Evolutionary conservation across 441 rosid species (phyloP).

Genomic region (Sinapis alba): DNA sequence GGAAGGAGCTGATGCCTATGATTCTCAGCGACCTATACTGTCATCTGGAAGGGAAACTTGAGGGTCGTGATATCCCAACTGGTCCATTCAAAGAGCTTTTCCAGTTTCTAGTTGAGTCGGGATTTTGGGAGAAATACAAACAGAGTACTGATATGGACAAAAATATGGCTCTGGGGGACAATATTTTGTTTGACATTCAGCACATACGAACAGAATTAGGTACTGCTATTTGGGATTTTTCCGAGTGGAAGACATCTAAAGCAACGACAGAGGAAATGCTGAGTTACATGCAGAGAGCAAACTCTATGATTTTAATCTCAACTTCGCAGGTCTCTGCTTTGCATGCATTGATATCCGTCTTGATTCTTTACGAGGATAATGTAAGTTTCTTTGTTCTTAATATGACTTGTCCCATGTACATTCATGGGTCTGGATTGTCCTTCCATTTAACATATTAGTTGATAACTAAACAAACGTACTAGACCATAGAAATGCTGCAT

Average conservation of each 20-base stretch:
- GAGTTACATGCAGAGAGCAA: slow-evolving; percentile 64
- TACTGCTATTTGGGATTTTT: slow-evolving; percentile 73
- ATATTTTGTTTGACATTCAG: slow-evolving; percentile 54
- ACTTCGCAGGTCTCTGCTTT: slow-evolving; percentile 67
- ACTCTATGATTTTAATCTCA: slow-evolving; percentile 67
- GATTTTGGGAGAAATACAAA: slow-evolving; percentile 57
- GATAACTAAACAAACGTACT: slow-evolving; percentile 5
- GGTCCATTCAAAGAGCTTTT: slow-evolving; percentile 93
- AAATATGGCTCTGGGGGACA: slow-evolving; percentile 40
- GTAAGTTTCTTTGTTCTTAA: slow-evolving; percentile 54
- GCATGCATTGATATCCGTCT: slow-evolving; percentile 62
- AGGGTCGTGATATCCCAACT: slow-evolving; percentile 77
- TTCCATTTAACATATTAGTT: slow-evolving; percentile 12
- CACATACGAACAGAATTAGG: slow-evolving; percentile 59
- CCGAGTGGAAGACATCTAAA: slow-evolving; percentile 77
- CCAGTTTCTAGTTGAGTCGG: slow-evolving; percentile 64
- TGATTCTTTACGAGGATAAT: slow-evolving; percentile 53
- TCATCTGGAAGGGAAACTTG: slow-evolving; percentile 89
- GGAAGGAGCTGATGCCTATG: slow-evolving; percentile 62
- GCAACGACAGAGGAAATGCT: slow-evolving; percentile 65
- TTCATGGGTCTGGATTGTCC: slow-evolving; percentile 6
- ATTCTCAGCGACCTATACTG: slow-evolving; percentile 78
- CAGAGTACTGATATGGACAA: slow-evolving; percentile 41
- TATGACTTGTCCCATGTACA: slow-evolving; percentile 9
- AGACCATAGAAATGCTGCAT: slow-evolving; percentile 12